A percentile compares a stretch with the other conserved stretches of the same genome.
phyloP scores from a whole-genome alignment of 1,139 yeast species.

The Tardiomyces blankii region DNA sequence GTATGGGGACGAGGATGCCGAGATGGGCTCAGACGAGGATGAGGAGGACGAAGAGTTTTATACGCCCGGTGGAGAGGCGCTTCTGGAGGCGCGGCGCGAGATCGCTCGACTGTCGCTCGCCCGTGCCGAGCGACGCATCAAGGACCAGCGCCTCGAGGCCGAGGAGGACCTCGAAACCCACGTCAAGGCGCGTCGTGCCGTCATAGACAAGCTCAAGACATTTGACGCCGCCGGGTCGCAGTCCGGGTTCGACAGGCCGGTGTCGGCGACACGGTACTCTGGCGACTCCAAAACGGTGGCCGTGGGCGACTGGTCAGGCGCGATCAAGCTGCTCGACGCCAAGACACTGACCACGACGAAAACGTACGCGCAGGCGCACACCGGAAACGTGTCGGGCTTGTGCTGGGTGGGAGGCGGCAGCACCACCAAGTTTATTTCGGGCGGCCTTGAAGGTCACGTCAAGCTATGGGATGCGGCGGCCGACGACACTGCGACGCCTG shows the following conservation, averaged over 20 bases:
- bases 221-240: conserved; percentile 58
- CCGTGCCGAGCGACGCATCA: conserved; percentile 35
- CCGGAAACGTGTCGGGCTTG: conserved; percentile 59
- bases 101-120: conserved; percentile 43
- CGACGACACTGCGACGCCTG: conserved; percentile 10
- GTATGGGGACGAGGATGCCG: conserved; percentile 20
- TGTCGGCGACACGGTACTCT: conserved; percentile 47
- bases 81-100: conserved; percentile 41
- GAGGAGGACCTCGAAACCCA: conserved; percentile 19
- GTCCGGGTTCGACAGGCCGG: conserved; percentile 53
- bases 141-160: conserved; percentile 19
- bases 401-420: conserved; percentile 41
- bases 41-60: conserved; percentile 29
- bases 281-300: conserved; percentile 34
- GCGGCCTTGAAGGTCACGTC: conserved; percentile 58
- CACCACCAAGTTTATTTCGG: conserved; percentile 31
- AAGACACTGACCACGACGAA: conserved; percentile 26
- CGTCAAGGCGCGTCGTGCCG: conserved; percentile 36
- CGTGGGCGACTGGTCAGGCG: conserved; percentile 83
- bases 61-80: conserved; percentile 61
- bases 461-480: conserved; percentile 32
- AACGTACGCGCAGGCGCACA: conserved; percentile 25
- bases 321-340: conserved; percentile 37
- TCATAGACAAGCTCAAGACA: conserved; percentile 29
- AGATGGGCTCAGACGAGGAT: conserved; percentile 21